Evolutionary conservation across 2,329 filamentous ascomycete species (phyloP), one percentile per base, ranked within the genome.

Genomic region (Aspergillus melleus): DNA sequence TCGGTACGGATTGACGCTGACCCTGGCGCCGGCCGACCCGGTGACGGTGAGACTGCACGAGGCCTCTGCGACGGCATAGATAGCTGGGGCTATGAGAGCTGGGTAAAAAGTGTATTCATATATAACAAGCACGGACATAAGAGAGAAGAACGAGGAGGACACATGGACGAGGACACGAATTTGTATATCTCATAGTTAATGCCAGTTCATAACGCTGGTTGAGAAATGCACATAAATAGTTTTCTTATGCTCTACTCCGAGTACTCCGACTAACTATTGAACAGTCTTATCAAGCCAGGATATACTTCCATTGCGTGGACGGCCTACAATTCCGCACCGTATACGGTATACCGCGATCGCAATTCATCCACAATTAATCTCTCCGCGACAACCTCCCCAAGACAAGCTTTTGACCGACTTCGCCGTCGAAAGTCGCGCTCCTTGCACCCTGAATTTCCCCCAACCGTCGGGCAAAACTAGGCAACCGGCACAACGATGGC

Each of bases 1-100:
- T 12, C 62, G 66, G 6, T 70, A 63, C 46, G 61, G 59, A 10
- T 20, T 70, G 52, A 68, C 61, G 39, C 57, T 74, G 62, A 74
- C 71, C 1, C 64, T 64, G 44, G 66, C 61, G 20, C 71, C 72
- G 20, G 66, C 61, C 20, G 69, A 72, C 60, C 61, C 65, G 36
- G 66, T 73, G n/a, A 69, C 67, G 52, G 70, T 74, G n/a, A 63
- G 71, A 39, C 59, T 74, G 61, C 71, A 69, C 56, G 66, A 71
- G 61, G 71, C 64, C 20, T 14, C 20, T 53, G 32, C 24, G 10
- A n/a, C 11, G 16, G 30, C 44, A 4, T 36, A 20, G 10, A 14
- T 2, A 12, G 32, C 32, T 36, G 32, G 32, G 32, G 26, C 6
- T 9, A 6, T 9, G 26, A 29, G 26, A 29, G 50, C 29, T n/a